phyloP scores from a whole-genome alignment of 192 early-diverging fungal species.

The Coemansia sp. region DNA sequence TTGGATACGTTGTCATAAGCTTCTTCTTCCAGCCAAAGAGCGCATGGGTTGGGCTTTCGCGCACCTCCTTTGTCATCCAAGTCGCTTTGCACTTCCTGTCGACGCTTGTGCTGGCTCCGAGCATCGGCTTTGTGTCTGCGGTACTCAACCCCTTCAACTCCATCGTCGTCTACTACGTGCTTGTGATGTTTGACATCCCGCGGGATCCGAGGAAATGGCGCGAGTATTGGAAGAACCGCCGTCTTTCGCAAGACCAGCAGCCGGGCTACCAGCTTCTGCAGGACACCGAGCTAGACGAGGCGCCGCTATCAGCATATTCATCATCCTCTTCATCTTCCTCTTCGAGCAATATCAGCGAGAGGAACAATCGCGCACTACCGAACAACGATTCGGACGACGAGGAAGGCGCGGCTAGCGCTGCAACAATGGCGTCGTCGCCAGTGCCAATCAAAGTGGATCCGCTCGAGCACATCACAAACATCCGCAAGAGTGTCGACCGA shows the following conservation, averaged over 20 bases:
- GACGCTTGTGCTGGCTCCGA: not conserved
- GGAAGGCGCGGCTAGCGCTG: not conserved
- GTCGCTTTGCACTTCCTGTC: not conserved
- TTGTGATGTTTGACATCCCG: conserved; percentile 1
- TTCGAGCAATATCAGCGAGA: not conserved
- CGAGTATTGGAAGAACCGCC: not conserved
- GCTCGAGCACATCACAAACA: conserved; percentile 3
- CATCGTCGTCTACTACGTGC: not conserved
- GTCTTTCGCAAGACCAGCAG: not conserved
- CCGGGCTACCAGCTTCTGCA: not conserved
- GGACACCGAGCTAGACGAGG: conserved; percentile 2
- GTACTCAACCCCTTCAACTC: not conserved
- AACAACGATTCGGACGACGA: not conserved
- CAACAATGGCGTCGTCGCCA: not conserved
- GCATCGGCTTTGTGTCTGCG: not conserved
- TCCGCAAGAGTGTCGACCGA: conserved; percentile 7
- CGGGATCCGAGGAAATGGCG: not conserved
- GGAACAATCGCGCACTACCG: too few species aligned
- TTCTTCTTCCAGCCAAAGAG: not conserved
- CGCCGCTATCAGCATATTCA: not conserved
- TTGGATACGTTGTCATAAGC: not conserved
- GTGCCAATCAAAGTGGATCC: not conserved
- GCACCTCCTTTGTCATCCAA: not conserved
- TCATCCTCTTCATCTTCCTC: not conserved
- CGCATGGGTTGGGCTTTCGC: conserved; percentile 2